These are phyloP conservation scores for Aspergillus transmontanensis DNA, from an alignment of 2,329 filamentous ascomycete species.

Conservation along the genomic window DNA sequence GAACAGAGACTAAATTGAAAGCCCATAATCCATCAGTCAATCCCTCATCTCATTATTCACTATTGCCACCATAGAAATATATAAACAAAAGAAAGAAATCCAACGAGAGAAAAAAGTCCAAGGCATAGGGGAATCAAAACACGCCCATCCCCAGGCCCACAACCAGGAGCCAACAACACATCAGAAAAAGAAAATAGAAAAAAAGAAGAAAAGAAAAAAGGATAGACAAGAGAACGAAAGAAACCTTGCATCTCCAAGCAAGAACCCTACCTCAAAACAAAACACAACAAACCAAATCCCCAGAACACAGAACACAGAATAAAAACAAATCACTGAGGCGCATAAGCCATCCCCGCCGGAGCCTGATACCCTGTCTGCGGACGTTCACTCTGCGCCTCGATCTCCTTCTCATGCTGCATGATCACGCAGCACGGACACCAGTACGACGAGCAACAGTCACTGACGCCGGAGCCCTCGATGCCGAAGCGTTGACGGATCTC, in stretches of 20 bases:
- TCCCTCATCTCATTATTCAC: not conserved
- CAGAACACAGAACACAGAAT: not conserved
- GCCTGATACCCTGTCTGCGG: constrained; percentile 28
- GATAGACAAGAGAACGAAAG: not conserved
- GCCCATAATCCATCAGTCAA: not conserved
- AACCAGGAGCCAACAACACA: not conserved
- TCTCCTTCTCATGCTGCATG: constrained; percentile 63
- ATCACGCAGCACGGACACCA: constrained; percentile 61
- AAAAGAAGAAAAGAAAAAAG: not conserved
- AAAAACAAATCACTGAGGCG: not conserved
- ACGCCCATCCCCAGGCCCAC: too few species aligned
- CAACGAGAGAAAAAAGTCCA: not conserved
- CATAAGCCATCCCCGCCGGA: constrained; percentile 26
- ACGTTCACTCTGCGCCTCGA: constrained; percentile 21
- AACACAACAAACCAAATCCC: not conserved
- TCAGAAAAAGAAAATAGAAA: not conserved
- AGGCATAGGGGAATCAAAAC: too few species aligned
- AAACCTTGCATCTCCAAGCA: not conserved
- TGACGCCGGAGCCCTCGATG: constrained; percentile 53
- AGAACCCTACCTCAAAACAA: too few species aligned
- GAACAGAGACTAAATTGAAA: not conserved
- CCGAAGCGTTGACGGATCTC: constrained; percentile 58
- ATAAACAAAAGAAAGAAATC: not conserved
- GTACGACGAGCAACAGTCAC: constrained; percentile 57
- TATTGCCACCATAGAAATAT: not conserved